A percentile compares a stretch with the other conserved stretches of the same genome.
Evolutionary conservation across 495 filamentous ascomycete genomes (phyloP).

Genomic region (Cercophora samala): DNA sequence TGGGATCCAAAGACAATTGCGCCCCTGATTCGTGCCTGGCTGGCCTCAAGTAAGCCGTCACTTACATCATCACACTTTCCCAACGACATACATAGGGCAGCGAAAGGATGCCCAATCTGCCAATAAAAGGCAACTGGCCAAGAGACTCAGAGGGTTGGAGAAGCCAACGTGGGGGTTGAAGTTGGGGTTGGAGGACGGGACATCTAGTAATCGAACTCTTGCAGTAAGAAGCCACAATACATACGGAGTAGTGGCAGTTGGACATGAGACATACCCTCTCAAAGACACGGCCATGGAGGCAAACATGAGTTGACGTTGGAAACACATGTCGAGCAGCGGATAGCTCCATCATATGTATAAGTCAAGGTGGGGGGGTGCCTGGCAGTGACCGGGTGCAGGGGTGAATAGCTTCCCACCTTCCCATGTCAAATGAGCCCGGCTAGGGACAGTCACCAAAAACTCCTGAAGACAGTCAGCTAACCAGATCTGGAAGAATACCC

Average conservation of each 20-base stretch:
- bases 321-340: neutral
- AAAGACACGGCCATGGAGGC: neutral
- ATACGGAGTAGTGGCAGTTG: neutral
- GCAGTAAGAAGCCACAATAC: neutral
- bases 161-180: neutral
- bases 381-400: neutral
- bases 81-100: neutral
- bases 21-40: neutral
- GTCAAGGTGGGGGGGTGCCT: neutral
- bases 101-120: neutral
- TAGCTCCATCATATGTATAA: neutral
- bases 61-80: neutral
- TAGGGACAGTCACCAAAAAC: too few species aligned
- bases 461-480: too few species aligned
- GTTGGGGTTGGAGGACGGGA: neutral
- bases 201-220: neutral
- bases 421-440: too few species aligned
- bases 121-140: neutral
- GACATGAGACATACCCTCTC: neutral
- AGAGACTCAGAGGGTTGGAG: neutral
- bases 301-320: neutral
- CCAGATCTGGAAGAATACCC: too few species aligned
- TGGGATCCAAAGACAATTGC: neutral
- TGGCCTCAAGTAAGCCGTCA: neutral
- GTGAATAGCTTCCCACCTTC: neutral